These are phyloP conservation scores for Trypanosoma scelopori DNA, from an alignment of 208 protist species.

Conservation along the genomic window DNA sequence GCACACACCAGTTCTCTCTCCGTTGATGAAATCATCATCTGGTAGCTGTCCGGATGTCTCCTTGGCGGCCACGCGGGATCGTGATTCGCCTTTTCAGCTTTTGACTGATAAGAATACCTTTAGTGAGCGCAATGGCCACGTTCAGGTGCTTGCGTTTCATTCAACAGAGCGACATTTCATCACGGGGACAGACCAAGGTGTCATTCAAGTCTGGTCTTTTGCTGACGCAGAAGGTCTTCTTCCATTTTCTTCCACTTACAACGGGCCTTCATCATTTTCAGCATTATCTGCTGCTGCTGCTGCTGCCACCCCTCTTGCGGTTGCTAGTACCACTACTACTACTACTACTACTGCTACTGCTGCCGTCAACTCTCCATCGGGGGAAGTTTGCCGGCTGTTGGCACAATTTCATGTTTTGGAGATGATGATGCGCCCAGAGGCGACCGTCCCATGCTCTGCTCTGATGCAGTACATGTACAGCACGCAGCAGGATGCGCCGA, in stretches of 20 bases:
- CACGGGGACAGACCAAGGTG: slow-evolving; percentile 50
- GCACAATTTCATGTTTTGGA: slow-evolving; percentile 11
- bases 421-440: slow-evolving; percentile 4
- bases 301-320: background rate
- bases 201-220: slow-evolving; percentile 67
- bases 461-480: slow-evolving; percentile 20
- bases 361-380: background rate
- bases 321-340: background rate
- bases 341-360: background rate
- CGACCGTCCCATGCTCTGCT: slow-evolving; percentile 5
- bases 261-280: no score
- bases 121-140: slow-evolving; percentile 11
- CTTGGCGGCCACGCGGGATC: background rate
- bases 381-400: background rate
- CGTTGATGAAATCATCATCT: slow-evolving; percentile 4
- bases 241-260: background rate
- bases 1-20: slow-evolving; percentile 1
- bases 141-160: slow-evolving; percentile 54
- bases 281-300: background rate
- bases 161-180: slow-evolving; percentile 51
- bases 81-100: slow-evolving; percentile 12
- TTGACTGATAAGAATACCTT: slow-evolving; percentile 19
- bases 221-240: slow-evolving; percentile 8
- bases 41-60: background rate
- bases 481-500: slow-evolving; percentile 3